Percentiles rank a stretch among this genome's conserved stretches.
Evolutionary conservation across 1,139 yeast genomes (phyloP).

Genomic region (Yamadazyma diospyri): DNA sequence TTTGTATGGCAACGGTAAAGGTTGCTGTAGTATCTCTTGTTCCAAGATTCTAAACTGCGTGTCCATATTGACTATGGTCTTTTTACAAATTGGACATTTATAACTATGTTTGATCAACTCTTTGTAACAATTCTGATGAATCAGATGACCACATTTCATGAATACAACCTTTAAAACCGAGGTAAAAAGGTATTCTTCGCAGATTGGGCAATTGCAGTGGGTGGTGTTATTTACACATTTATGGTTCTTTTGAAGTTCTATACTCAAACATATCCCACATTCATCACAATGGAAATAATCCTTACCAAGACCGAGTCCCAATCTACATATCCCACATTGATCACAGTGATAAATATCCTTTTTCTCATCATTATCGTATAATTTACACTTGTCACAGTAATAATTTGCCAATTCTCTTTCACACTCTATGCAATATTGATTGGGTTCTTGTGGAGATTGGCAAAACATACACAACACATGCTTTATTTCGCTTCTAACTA

Average conservation of each 20-base stretch:
- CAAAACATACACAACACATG: slow-evolving; percentile 83
- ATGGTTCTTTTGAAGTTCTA: slow-evolving; percentile 74
- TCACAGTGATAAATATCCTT: slow-evolving; percentile 90
- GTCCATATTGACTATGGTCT: slow-evolving; percentile 82
- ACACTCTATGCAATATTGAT: slow-evolving; percentile 66
- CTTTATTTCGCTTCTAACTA: slow-evolving; percentile 60
- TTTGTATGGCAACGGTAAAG: slow-evolving; percentile 75
- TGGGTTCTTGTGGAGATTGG: slow-evolving; percentile 69
- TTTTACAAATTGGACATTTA: slow-evolving; percentile 87
- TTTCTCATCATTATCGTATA: slow-evolving; percentile 77
- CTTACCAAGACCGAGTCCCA: slow-evolving; percentile 82
- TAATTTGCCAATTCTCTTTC: slow-evolving; percentile 66
- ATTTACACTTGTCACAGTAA: slow-evolving; percentile 71
- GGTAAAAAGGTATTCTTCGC: slow-evolving; percentile 87
- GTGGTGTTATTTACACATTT: slow-evolving; percentile 84
- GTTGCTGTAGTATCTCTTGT: slow-evolving; percentile 72
- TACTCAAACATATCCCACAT: slow-evolving; percentile 87
- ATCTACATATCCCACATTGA: slow-evolving; percentile 87
- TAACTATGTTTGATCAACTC: slow-evolving; percentile 77
- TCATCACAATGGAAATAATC: slow-evolving; percentile 89
- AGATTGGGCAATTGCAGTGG: slow-evolving; percentile 88
- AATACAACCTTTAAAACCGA: slow-evolving; percentile 84
- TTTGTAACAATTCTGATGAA: slow-evolving; percentile 80
- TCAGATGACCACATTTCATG: slow-evolving; percentile 94
- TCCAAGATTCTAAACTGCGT: slow-evolving; percentile 84